Base-by-base conservation (phyloP, 345 rosid species). In the Syzygium oleosum region DNA sequence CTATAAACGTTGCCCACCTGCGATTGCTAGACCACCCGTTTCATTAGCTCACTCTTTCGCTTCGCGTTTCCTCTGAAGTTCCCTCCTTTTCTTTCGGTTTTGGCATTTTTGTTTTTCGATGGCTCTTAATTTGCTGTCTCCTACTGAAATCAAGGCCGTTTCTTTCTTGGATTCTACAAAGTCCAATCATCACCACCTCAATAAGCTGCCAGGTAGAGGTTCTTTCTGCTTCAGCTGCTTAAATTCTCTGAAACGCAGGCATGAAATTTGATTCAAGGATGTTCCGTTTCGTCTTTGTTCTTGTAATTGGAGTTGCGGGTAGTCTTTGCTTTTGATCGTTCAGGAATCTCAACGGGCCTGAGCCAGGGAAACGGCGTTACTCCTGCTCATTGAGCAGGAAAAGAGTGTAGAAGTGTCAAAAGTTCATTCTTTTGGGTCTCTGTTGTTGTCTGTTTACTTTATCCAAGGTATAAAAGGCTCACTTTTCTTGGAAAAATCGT, bases 81-180 rank as follows among this genome's bases (percentile, higher is more conserved):
- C 25, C 85, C 29, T 29, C 79, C 51, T 63, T 12, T 52, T 31
- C 87, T 51, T 31, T 31, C n/a, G 34, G 38, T 80, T 84, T 78
- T 53, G 77, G 16, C 38, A 25, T 55, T 55, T 53, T 59, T 56
- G 73, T 51, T 85, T 85, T 59, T 16, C 59, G 87, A 96, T 95
- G 99, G 94, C 98, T 43, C 92, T 97, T 65, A 97, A 95, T 91
- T 89, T 95, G 87, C 88, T 92, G 29, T 91, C 95, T 52, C 94
- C 96, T 13, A 89, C 94, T 87, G 98, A 95, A 85, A 89, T 94
- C 86, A 93, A 91, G 88, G 88, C 93, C 84, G 51, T 92, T 51
- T 94, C 96, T 88, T 94, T 95, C 96, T 88, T 95, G 91, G 94
- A 93, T 88, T 89, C 95, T 43, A 86, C 94, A 63, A 94, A 89